These are phyloP conservation scores for Hevea brasiliensis DNA, from an alignment of 345 rosid genomes.

Conservation along the genomic window DNA sequence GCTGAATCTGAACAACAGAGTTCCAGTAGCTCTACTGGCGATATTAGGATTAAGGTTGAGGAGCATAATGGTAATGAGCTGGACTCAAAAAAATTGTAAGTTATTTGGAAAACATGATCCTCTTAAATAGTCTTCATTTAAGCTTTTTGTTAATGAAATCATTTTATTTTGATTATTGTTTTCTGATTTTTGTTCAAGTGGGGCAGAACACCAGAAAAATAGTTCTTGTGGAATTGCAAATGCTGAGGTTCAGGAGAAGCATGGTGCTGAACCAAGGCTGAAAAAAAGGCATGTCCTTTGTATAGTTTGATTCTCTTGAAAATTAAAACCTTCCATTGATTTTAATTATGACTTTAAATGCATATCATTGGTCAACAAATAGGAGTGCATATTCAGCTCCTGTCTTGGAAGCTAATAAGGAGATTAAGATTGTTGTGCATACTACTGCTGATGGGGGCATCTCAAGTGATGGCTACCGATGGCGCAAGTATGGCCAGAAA, in stretches of 20 bases:
- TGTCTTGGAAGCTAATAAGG: slow-evolving; percentile 13
- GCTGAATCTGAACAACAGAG: slow-evolving; percentile 24
- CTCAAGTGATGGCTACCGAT: slow-evolving; percentile 23
- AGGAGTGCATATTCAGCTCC: slow-evolving; percentile 3
- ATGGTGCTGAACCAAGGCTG: slow-evolving; percentile 10
- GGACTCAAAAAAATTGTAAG: slow-evolving; percentile 17
- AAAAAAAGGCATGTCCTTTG: slow-evolving; percentile 7
- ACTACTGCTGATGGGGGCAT: slow-evolving; percentile 17
- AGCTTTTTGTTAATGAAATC: neutral
- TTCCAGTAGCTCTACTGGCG: slow-evolving; percentile 19
- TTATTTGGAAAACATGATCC: neutral
- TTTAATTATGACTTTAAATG: neutral
- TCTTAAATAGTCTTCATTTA: neutral
- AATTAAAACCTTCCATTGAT: too few relatives aligned
- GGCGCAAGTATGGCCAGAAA: slow-evolving; percentile 36
- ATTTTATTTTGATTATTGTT: neutral
- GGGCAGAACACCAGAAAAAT: slow-evolving; percentile 1
- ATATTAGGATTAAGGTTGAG: slow-evolving; percentile 6
- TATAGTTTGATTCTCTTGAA: neutral
- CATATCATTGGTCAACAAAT: neutral
- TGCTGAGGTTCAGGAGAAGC: slow-evolving; percentile 17
- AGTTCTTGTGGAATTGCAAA: neutral
- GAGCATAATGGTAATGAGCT: slow-evolving; percentile 6
- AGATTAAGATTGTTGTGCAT: slow-evolving; percentile 9
- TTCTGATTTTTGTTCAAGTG: slow-evolving; percentile 2